phyloP scores from a whole-genome alignment of 179 eudicot genomes.

The Spergularia azorica region DNA sequence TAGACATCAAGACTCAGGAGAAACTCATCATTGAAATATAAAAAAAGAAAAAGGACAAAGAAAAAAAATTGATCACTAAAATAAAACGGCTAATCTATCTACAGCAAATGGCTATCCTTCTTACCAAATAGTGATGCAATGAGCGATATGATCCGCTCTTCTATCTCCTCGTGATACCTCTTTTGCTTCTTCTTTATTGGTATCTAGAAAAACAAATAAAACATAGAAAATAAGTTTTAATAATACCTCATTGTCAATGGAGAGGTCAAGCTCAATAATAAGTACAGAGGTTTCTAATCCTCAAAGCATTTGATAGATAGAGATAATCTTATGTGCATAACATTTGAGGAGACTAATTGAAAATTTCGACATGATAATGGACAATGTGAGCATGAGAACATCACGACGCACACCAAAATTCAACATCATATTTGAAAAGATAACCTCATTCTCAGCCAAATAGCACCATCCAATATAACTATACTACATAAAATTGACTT shows the following conservation, averaged over 20 bases:
- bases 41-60: no score
- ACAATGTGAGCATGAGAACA: neutral
- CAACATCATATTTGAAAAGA: neutral
- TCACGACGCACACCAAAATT: neutral
- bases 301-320: neutral
- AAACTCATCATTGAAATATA: neutral
- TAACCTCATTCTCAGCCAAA: neutral
- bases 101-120: slow-evolving; percentile 34
- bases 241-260: neutral
- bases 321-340: neutral
- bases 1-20: neutral
- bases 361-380: neutral
- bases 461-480: neutral
- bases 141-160: slow-evolving; percentile 86
- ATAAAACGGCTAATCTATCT: neutral
- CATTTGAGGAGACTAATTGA: neutral
- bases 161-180: slow-evolving; percentile 81
- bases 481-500: no score
- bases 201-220: slow-evolving; percentile 41
- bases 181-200: slow-evolving; percentile 82
- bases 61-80: neutral
- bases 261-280: neutral
- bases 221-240: slow-evolving; percentile 1
- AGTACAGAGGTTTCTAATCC: neutral
- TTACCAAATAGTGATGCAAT: slow-evolving; percentile 98